phyloP scores from a whole-genome alignment of 805 yeast genomes.

The Metschnikowia gruessii region DNA sequence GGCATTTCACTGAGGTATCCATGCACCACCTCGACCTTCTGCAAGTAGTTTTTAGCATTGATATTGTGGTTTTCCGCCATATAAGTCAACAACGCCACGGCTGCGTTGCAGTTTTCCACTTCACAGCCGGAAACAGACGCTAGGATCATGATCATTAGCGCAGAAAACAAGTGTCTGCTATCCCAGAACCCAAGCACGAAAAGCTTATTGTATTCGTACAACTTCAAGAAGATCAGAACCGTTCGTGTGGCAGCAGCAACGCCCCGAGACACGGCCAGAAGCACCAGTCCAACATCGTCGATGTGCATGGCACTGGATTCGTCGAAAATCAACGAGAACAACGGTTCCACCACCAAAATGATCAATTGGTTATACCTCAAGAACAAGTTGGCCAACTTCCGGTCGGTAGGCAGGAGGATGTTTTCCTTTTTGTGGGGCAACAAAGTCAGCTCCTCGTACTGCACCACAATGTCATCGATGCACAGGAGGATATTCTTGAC shows the following conservation, averaged over 20 bases:
- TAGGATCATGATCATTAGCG: conserved; percentile 30
- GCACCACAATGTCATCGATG: conserved; percentile 27
- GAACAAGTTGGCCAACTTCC: conserved; percentile 34
- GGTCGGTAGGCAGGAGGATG: conserved; percentile 22
- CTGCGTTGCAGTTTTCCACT: conserved; percentile 7
- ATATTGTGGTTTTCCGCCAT: conserved; percentile 37
- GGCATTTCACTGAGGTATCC: conserved; percentile 24
- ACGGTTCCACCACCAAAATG: conserved; percentile 33
- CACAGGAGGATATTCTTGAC: conserved; percentile 31
- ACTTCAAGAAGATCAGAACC: conserved; percentile 29
- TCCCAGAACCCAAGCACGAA: conserved; percentile 42
- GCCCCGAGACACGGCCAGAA: conserved; percentile 28
- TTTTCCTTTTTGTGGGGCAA: conserved; percentile 22
- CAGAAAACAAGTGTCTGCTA: conserved; percentile 36
- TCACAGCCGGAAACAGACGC: conserved; percentile 18
- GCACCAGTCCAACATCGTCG: conserved; percentile 26
- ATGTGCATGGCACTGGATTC: conserved; percentile 20
- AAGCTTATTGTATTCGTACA: conserved; percentile 28
- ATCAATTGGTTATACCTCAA: conserved; percentile 36
- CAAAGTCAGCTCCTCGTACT: conserved; percentile 33
- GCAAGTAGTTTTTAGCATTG: conserved; percentile 32
- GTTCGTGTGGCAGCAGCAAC: conserved; percentile 30
- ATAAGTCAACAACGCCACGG: conserved; percentile 29
- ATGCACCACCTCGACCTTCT: conserved; percentile 29
- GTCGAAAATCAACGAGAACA: conserved; percentile 32